phyloP scores from a whole-genome alignment of 1,284 basidiomycete genomes.

The Apiotrichum sp. region DNA sequence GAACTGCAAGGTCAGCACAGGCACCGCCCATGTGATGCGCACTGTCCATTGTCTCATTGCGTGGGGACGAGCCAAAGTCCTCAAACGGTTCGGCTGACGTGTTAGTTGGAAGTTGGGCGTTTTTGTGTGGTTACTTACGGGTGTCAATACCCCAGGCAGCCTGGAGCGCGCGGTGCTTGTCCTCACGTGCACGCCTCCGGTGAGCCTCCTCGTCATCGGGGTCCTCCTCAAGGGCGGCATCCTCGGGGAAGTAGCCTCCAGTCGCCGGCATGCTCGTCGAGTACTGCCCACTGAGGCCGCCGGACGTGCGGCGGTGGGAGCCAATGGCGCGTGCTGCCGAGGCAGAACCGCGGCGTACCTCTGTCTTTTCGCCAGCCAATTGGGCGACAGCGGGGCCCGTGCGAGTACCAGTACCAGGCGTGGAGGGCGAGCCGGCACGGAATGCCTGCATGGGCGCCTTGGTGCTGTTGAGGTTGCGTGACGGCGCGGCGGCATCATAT shows the following conservation, averaged over 20 bases:
- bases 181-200: constrained; percentile 38
- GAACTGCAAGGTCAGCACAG: constrained; percentile 14
- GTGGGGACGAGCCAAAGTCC: constrained; percentile 43
- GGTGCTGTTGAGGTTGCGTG: constrained; percentile 37
- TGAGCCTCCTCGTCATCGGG: constrained; percentile 28
- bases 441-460: constrained; percentile 46
- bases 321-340: constrained; percentile 6
- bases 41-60: constrained; percentile 31
- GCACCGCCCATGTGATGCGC: constrained; percentile 1
- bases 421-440: constrained; percentile 5
- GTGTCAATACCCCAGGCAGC: constrained; percentile 47
- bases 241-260: constrained; percentile 43
- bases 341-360: constrained; percentile 1
- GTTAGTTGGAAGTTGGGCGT: constrained; percentile 10
- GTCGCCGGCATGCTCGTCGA: constrained; percentile 42
- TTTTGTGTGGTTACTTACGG: constrained; percentile 28
- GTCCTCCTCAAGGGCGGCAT: constrained; percentile 9
- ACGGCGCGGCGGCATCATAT: constrained; percentile 47
- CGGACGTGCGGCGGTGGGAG: constrained; percentile 24
- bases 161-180: constrained; percentile 43
- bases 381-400: background rate
- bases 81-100: constrained; percentile 45
- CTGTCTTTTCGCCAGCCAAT: background rate
- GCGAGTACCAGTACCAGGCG: constrained; percentile 6
- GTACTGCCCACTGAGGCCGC: constrained; percentile 43